Evolutionary conservation across 2,329 filamentous ascomycete genomes (phyloP).

Genomic region (Fusarium nanum): DNA sequence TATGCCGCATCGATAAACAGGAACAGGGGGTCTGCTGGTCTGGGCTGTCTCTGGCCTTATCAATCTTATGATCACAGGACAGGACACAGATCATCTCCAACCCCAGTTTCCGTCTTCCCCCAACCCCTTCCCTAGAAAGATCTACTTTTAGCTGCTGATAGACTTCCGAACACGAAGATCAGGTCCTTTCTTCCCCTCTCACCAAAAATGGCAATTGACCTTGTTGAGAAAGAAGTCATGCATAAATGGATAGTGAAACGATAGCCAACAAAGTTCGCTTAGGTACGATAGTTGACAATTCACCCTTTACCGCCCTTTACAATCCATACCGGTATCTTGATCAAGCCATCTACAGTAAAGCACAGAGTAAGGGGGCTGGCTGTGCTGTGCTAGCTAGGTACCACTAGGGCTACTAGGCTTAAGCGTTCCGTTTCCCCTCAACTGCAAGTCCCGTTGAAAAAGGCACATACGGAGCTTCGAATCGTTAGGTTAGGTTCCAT

Average conservation of each 20-base stretch:
- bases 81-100: slow-evolving; percentile 35
- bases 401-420: not conserved
- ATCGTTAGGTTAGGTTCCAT: not conserved
- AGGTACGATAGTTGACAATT: slow-evolving; percentile 7
- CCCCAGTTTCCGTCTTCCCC: slow-evolving; percentile 17
- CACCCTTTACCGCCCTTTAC: slow-evolving; percentile 32
- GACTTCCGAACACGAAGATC: slow-evolving; percentile 24
- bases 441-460: slow-evolving; percentile 1
- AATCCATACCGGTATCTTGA: not conserved
- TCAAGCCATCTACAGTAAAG: slow-evolving; percentile 13
- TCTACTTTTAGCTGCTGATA: slow-evolving; percentile 32
- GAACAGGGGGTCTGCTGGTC: not conserved
- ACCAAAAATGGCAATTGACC: not conserved
- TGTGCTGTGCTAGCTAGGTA: not conserved
- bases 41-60: slow-evolving; percentile 28
- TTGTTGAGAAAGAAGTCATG: slow-evolving; percentile 11
- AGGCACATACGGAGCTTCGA: not conserved
- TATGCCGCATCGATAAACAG: slow-evolving; percentile 24
- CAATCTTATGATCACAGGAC: slow-evolving; percentile 46
- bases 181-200: not conserved
- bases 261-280: slow-evolving; percentile 21
- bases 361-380: not conserved
- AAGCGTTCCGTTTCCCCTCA: slow-evolving; percentile 3
- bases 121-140: slow-evolving; percentile 12
- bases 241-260: not conserved